phyloP scores from a whole-genome alignment of 1,139 yeast genomes.

The Diutina catenulata region DNA sequence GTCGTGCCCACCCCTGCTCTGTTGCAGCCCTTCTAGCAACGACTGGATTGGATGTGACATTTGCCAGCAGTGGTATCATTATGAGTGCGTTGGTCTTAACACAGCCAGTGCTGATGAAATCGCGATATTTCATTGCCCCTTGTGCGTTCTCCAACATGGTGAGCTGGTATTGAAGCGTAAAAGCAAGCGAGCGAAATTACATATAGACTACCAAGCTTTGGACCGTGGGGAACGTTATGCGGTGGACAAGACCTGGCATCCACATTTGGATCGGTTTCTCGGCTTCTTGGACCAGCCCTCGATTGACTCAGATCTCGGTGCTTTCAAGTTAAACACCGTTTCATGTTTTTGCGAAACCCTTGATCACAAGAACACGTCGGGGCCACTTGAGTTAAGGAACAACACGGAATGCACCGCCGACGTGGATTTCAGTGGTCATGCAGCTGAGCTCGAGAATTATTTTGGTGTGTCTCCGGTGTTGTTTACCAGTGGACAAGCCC shows the following conservation, averaged over 20 bases:
- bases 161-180: constrained; percentile 42
- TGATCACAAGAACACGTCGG: no score
- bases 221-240: constrained; percentile 60
- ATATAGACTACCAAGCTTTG: constrained; percentile 69
- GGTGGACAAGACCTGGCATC: constrained; percentile 48
- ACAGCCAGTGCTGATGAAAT: constrained; percentile 25
- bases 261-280: constrained; percentile 38
- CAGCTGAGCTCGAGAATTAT: constrained; percentile 7
- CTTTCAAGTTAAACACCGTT: no score
- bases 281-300: constrained; percentile 13
- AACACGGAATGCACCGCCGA: no score
- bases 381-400: no score
- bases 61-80: constrained; percentile 56
- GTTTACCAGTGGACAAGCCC: constrained; percentile 9
- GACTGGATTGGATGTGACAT: constrained; percentile 53
- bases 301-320: constrained; percentile 5
- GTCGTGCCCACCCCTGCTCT: not conserved
- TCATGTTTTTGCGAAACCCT: no score
- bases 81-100: constrained; percentile 33
- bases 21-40: not conserved
- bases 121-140: constrained; percentile 43
- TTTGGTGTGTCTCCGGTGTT: constrained; percentile 15
- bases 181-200: constrained; percentile 41
- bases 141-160: constrained; percentile 36
- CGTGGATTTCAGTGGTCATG: no score